A percentile compares a stretch with the other conserved stretches of the same genome.
These are phyloP conservation scores for Naganishia vishniacii DNA, from an alignment of 768 basidiomycete species.

Conservation along the genomic window DNA sequence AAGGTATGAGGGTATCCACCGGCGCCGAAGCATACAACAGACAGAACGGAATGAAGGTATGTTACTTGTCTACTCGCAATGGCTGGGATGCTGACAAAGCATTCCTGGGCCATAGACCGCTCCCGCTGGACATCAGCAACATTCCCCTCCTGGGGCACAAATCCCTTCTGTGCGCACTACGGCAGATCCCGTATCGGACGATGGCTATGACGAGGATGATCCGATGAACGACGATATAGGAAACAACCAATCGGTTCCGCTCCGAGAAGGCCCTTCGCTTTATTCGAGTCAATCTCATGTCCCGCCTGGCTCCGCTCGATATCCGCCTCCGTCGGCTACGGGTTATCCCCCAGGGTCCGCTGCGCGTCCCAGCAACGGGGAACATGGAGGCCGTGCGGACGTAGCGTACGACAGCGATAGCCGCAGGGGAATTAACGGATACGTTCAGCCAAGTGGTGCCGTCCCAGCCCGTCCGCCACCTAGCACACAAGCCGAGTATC, in stretches of 20 bases:
- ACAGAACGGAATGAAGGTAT: conserved; percentile 5
- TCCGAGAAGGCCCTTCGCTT: neutral
- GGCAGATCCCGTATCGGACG: neutral
- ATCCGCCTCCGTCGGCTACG: neutral
- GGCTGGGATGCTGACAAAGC: neutral
- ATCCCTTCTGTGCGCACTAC: neutral
- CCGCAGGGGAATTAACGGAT: neutral
- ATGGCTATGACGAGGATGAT: conserved; percentile 18
- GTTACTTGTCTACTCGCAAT: neutral
- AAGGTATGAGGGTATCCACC: conserved; percentile 21
- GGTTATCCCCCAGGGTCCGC: neutral
- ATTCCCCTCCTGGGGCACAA: neutral
- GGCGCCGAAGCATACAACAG: neutral
- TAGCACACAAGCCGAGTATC: neutral
- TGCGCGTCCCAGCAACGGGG: neutral
- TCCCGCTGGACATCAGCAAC: conserved; percentile 17
- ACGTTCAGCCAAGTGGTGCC: neutral
- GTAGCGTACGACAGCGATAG: neutral
- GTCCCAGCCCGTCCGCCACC: neutral
- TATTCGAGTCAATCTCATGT: neutral
- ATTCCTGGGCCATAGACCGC: neutral
- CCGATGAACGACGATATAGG: neutral
- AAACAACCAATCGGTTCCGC: neutral
- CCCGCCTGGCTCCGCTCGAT: neutral
- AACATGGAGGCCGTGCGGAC: neutral